These are phyloP conservation scores for Backusella luteola DNA, from an alignment of 192 early-diverging fungal genomes.

Conservation along the genomic window DNA sequence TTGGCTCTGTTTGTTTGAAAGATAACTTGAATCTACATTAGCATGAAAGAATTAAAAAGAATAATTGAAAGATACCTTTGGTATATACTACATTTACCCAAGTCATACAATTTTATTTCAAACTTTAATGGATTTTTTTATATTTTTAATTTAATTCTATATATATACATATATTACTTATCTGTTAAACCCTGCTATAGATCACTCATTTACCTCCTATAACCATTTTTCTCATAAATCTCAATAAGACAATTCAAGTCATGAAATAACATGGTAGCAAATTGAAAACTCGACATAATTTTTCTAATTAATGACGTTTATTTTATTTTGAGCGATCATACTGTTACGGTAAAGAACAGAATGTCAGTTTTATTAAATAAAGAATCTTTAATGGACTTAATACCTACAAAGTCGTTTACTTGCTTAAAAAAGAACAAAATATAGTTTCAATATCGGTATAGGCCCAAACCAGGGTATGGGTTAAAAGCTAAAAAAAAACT, in stretches of 20 bases:
- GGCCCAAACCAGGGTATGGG: background rate
- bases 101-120: background rate
- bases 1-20: background rate
- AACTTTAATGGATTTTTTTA: background rate
- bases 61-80: background rate
- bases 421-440: background rate
- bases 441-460: background rate
- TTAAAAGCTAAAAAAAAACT: background rate
- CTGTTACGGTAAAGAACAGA: background rate
- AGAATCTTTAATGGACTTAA: background rate
- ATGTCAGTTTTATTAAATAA: background rate
- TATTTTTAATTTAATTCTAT: background rate
- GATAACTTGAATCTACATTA: background rate
- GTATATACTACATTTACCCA: background rate
- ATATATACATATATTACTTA: background rate
- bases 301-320: background rate
- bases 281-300: background rate
- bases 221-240: background rate
- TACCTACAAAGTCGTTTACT: background rate
- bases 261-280: background rate
- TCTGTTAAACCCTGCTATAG: background rate
- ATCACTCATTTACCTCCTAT: background rate
- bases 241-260: background rate
- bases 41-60: background rate
- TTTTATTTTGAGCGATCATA: background rate